Evolutionary conservation across 192 early-diverging fungal species (phyloP), one percentile per base, ranked within the genome.

Genomic region (Rhizophagus sp.): DNA sequence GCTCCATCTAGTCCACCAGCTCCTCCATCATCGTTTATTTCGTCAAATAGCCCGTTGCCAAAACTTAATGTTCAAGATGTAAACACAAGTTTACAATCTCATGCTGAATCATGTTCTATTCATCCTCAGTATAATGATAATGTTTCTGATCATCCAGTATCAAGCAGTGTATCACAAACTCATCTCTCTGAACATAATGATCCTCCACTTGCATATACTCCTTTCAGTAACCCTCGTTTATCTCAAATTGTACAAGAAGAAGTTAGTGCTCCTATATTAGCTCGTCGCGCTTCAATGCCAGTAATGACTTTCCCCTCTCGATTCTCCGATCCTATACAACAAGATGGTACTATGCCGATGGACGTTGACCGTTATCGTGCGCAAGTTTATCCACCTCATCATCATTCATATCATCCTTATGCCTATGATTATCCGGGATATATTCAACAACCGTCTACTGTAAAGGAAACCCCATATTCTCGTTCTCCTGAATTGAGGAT

Each of bases 401-500:
- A 73, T 68, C 78, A 68, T 76, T 33, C 61, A 36, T 75, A 73
- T 34, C 81, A 81, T 67, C 73, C 78, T 41, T 76, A 68, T 61
- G 22, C 79, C 39, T 80, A 82, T 72, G 66, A 82, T 8, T 83
- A 84, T 68, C 84, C 82, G 22, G 82, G 81, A 30, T 84, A 83
- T 47, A 73, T 75, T 66, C 64, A 67, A 61, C 9, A 74, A 6
- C 34, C 7, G 10, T 17, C 68, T 34, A 34, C 71, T 66, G 70
- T 77, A 49, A 74, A 73, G 25, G 89, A 90, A 25, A 87, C 88
- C 13, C 91, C 92, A 12, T 93, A 93, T 78, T 88, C 91, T 15
- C 87, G 92, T 19, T 89, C 91, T 9, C 93, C 94, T 34, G 94
- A 96, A 80, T 84, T 96, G 41, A 86, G 95, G 52, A 89, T 96